phyloP scores from a whole-genome alignment of 2,329 filamentous ascomycete genomes.

The Drechslerella coelobrocha region DNA sequence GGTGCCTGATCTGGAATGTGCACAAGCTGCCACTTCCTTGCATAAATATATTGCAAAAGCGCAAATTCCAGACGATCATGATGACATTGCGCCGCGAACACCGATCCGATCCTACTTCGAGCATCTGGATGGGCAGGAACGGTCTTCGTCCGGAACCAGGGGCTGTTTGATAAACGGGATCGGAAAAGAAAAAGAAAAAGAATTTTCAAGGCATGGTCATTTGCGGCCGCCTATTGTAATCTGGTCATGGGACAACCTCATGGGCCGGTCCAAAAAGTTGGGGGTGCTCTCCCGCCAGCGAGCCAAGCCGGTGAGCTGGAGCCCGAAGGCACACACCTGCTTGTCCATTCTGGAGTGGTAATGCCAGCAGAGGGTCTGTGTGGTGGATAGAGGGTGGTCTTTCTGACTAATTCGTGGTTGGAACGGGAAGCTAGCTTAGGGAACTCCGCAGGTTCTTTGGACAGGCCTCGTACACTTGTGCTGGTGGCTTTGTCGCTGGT shows the following conservation, averaged over 20 bases:
- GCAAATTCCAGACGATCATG: slow-evolving; percentile 18
- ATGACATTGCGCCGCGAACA: slow-evolving; percentile 11
- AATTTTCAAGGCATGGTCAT: slow-evolving; percentile 34
- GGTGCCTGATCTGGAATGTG: not conserved
- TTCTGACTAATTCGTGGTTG: not conserved
- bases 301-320: slow-evolving; percentile 3
- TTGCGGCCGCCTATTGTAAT: not conserved
- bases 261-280: not conserved
- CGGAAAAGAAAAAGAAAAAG: slow-evolving; percentile 14
- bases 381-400: not conserved
- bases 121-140: slow-evolving; percentile 38
- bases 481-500: too few relatives aligned
- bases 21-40: too few relatives aligned
- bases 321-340: not conserved
- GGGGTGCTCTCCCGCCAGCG: slow-evolving; percentile 6
- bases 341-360: not conserved
- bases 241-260: slow-evolving; percentile 1
- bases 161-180: slow-evolving; percentile 46
- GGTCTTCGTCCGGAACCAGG: slow-evolving; percentile 10
- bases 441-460: too few relatives aligned
- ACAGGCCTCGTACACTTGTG: too few relatives aligned
- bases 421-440: not conserved
- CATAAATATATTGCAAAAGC: too few relatives aligned
- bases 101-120: too few relatives aligned
- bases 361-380: not conserved